Percentiles rank a stretch among this genome's conserved stretches.
phyloP scores from a whole-genome alignment of 2,329 filamentous ascomycete genomes.

The Ascochyta fabae region DNA sequence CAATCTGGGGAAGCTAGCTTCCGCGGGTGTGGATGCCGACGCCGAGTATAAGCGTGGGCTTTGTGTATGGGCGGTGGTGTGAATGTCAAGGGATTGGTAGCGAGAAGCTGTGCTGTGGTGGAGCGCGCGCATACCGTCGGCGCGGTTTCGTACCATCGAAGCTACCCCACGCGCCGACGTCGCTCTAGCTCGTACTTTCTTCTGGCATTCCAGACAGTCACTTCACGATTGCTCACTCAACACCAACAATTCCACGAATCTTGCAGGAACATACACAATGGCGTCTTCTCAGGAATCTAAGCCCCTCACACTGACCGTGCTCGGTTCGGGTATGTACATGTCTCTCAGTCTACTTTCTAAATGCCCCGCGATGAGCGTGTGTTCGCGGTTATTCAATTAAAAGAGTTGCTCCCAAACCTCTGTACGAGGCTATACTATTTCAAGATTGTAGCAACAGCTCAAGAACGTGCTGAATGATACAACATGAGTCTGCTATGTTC shows the following conservation, averaged over 20 bases:
- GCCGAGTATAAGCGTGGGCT: conserved; percentile 4
- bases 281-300: conserved; percentile 38
- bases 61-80: background rate
- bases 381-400: background rate
- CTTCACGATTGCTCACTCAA: conserved; percentile 7
- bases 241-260: conserved; percentile 3
- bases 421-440: no score
- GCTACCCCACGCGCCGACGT: conserved; percentile 19
- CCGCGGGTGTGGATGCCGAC: background rate
- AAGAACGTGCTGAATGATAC: no score
- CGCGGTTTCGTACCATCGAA: background rate
- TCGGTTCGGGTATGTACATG: conserved; percentile 76
- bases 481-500: no score
- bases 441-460: no score
- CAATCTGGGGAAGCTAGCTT: background rate
- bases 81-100: background rate
- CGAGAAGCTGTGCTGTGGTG: conserved; percentile 3
- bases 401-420: no score
- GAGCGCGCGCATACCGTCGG: conserved; percentile 31
- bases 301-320: conserved; percentile 74
- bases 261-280: conserved; percentile 29
- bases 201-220: conserved; percentile 11
- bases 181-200: conserved; percentile 11
- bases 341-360: conserved; percentile 15
- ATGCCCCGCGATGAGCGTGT: background rate